A percentile compares a stretch with the other conserved stretches of the same genome.
phyloP scores from a whole-genome alignment of 176 grass and related monocot species.

The Ampelocalamus luodianensis region DNA sequence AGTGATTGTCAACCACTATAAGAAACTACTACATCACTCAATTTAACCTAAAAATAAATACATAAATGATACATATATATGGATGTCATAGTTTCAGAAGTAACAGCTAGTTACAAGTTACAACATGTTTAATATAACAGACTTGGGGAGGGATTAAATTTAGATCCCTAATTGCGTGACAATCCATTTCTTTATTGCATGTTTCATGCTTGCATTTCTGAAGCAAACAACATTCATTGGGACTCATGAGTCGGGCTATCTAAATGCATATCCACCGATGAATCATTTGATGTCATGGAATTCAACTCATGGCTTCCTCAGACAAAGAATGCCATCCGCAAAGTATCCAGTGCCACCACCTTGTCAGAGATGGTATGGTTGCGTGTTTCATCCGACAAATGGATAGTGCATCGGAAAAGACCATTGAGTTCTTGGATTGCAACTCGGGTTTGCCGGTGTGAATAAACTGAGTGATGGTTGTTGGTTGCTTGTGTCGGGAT shows the following conservation, averaged over 20 bases:
- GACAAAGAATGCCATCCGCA: neutral
- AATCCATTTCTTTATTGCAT: neutral
- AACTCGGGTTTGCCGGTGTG: neutral
- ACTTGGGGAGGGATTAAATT: neutral
- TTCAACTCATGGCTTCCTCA: conserved; percentile 1
- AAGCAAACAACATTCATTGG: neutral
- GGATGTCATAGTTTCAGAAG: neutral
- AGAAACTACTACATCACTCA: neutral
- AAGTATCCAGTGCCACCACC: neutral
- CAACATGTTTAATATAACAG: neutral
- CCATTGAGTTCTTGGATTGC: conserved; percentile 26
- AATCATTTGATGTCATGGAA: conserved; percentile 13
- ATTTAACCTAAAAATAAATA: conserved; percentile 12
- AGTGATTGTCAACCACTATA: neutral
- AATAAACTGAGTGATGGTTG: neutral
- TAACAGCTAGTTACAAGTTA: conserved; percentile 4
- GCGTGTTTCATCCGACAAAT: conserved; percentile 14
- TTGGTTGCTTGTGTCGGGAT: conserved; percentile 17
- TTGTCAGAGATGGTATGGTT: conserved; percentile 40
- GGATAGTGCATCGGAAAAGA: conserved; percentile 42
- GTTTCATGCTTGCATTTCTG: neutral
- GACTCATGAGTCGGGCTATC: conserved; percentile 18
- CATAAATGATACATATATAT: neutral
- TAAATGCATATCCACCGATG: conserved; percentile 38
- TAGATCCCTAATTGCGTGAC: neutral